Evolutionary conservation across 371 early-diverging fungal species (phyloP), one percentile per base, ranked within the genome.

Genomic region (Gilbertella persicaria): DNA sequence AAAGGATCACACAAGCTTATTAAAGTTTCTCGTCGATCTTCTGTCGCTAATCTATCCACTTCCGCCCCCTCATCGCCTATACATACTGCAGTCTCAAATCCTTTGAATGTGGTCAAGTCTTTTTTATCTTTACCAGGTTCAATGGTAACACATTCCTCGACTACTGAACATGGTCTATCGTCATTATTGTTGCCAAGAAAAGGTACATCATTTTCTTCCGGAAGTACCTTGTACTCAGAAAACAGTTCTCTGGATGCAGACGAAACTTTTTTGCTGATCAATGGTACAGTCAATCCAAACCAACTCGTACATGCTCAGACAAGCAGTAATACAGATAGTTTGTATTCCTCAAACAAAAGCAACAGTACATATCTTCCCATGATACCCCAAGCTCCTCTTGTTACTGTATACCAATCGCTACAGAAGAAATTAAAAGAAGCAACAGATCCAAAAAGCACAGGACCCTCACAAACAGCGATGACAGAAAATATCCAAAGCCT

Each of bases 261-360:
- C 13, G 54, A 53, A 25, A 20, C 54, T 4, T 60, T 60, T 30
- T 17, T 55, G 8, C n/a, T 73, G n/a, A 61, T 68, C 9, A 69
- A 71, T 14, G 68, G 68, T 12, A 62, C 61, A 8, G 52, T 77
- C 12, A 75, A 79, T 37, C 75, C 79, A 0, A 55, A 56, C 14
- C 50, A 65, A 16, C 51, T 79, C 2, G 65, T 66, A 7, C 69
- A 71, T 13, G 79, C 69, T 0, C 79, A 79, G 51, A 73, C 72
- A 13, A 71, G 69, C 43, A 66, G 64, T 9, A 72, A 65, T 14
- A 69, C 69, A 28, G 71, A 66, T 41, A 46, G 64, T 5, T 51
- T 60, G n/a, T n/a, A n/a, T 28, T 64, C 68, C 20, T 42, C 40
- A 3, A 41, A 37, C 0, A 43, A 43, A 2, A 48, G 36, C 1